Evolutionary conservation across 768 basidiomycete species (phyloP).

Genomic region (Auriscalpium orientale): DNA sequence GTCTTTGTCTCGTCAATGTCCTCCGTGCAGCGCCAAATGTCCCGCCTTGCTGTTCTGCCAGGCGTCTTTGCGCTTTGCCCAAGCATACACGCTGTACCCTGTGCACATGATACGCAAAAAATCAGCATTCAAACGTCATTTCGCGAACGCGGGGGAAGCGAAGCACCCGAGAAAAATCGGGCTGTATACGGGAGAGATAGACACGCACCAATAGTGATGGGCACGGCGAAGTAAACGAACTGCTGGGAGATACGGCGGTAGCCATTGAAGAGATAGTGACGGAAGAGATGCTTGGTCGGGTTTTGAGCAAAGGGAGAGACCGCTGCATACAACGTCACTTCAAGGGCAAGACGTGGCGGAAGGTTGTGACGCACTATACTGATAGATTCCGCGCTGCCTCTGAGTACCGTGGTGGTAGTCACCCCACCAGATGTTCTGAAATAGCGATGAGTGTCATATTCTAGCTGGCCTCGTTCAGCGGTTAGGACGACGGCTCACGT

Average conservation of each 20-base stretch:
- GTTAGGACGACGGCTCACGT: slow-evolving; percentile 41
- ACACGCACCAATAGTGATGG: slow-evolving; percentile 63
- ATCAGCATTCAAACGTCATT: too few relatives aligned
- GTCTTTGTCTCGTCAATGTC: too few relatives aligned
- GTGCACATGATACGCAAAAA: not conserved
- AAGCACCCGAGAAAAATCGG: not conserved
- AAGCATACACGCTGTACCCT: slow-evolving; percentile 76
- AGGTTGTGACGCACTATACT: slow-evolving; percentile 56
- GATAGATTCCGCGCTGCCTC: slow-evolving; percentile 58
- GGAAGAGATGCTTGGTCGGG: slow-evolving; percentile 59
- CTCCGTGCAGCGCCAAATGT: slow-evolving; percentile 37
- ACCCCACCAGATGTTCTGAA: slow-evolving; percentile 88
- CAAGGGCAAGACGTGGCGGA: not conserved
- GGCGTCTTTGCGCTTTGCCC: slow-evolving; percentile 58
- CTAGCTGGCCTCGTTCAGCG: not conserved
- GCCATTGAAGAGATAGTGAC: slow-evolving; percentile 77
- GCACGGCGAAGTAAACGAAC: slow-evolving; percentile 66
- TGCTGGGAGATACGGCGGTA: slow-evolving; percentile 65
- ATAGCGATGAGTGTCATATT: not conserved
- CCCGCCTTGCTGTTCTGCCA: slow-evolving; percentile 72
- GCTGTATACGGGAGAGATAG: not conserved
- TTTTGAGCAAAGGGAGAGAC: slow-evolving; percentile 73
- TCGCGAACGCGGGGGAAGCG: too few relatives aligned
- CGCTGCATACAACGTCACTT: slow-evolving; percentile 33
- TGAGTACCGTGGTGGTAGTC: slow-evolving; percentile 48